Evolutionary conservation across 2,329 filamentous ascomycete genomes (phyloP).

Genomic region (Alternaria sp.): DNA sequence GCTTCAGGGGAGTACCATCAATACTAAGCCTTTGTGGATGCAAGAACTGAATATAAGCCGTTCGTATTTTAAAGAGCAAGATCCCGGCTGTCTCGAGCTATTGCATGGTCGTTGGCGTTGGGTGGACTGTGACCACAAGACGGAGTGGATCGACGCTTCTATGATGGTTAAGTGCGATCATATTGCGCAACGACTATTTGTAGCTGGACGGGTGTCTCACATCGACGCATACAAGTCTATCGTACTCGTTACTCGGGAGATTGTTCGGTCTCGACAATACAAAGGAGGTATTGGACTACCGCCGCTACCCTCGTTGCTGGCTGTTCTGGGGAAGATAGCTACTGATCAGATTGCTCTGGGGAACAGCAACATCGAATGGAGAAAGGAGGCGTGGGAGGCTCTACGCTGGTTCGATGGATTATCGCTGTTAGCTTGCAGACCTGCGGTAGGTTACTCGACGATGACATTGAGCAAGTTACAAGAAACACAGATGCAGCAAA

Average conservation of each 20-base stretch:
- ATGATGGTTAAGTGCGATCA: background rate
- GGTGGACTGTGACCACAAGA: background rate
- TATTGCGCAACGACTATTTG: background rate
- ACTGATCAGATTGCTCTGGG: background rate
- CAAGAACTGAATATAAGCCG: background rate
- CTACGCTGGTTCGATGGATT: background rate
- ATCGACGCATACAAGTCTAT: background rate
- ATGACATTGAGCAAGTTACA: background rate
- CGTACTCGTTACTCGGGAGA: background rate
- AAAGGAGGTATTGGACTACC: background rate
- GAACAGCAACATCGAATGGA: background rate
- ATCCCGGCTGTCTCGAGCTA: background rate
- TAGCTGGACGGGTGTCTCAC: background rate
- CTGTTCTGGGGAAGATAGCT: background rate
- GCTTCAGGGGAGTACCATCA: background rate
- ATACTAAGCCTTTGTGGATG: background rate
- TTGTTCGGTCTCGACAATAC: background rate
- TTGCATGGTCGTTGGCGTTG: background rate
- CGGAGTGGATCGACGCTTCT: background rate
- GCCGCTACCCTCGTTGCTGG: background rate
- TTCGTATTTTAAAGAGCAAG: background rate
- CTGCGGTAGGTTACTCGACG: background rate
- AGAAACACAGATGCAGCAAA: background rate
- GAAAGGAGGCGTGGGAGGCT: background rate
- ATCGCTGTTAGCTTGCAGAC: background rate